Evolutionary conservation across 371 early-diverging fungal species (phyloP).

Genomic region (Syncephalastrum contaminatum): DNA sequence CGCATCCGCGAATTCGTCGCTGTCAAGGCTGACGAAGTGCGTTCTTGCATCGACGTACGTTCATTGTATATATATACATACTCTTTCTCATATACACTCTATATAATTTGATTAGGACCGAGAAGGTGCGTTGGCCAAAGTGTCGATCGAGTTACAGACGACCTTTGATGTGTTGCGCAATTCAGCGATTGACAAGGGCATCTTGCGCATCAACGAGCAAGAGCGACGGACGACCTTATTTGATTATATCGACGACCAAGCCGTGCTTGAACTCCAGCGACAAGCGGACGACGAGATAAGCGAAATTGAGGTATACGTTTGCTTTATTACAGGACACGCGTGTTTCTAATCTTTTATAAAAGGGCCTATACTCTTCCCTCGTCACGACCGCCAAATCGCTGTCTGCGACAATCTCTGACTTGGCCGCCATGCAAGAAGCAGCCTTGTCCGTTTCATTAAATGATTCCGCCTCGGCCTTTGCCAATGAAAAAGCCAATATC

Average conservation of each 20-base stretch:
- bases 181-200: constrained; percentile 34
- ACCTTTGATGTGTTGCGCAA: constrained; percentile 37
- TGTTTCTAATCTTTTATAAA: not conserved
- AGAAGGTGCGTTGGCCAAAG: constrained; percentile 29
- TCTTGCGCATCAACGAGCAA: constrained; percentile 31
- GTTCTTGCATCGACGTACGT: constrained; percentile 29
- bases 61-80: not conserved
- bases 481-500: constrained; percentile 27
- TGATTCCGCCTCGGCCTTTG: constrained; percentile 24
- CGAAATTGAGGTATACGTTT: constrained; percentile 33
- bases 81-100: not conserved
- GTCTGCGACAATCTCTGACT: constrained; percentile 21
- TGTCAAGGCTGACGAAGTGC: constrained; percentile 22
- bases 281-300: constrained; percentile 48
- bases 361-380: constrained; percentile 24
- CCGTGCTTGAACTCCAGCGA: constrained; percentile 43
- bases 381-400: constrained; percentile 24
- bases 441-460: constrained; percentile 27
- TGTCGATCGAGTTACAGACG: constrained; percentile 37
- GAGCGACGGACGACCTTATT: constrained; percentile 26
- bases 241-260: constrained; percentile 50
- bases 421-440: constrained; percentile 25
- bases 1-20: constrained; percentile 35
- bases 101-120: constrained; percentile 25
- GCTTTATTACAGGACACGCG: not conserved